Percentiles rank a stretch among this genome's conserved stretches.
Conservation (phyloP, 495 filamentous ascomycete species). For the Trichocladium antarcticum region DNA sequence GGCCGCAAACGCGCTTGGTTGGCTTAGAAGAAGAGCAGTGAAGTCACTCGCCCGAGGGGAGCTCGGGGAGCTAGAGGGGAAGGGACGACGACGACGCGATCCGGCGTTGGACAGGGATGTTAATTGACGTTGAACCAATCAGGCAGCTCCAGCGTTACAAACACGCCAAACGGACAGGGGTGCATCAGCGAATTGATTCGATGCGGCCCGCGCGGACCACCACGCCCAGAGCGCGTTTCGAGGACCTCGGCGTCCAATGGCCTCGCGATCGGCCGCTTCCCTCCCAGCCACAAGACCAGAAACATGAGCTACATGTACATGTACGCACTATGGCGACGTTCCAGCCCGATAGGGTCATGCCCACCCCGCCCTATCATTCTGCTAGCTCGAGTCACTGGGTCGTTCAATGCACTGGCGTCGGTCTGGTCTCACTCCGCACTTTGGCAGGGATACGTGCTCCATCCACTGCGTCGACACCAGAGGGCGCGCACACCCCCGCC, state of each 20-base stretch:
- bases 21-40: too few relatives aligned
- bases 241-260: constrained; percentile 14
- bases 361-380: too few relatives aligned
- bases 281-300: constrained; percentile 11
- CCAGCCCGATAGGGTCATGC: too few relatives aligned
- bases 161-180: constrained; percentile 17
- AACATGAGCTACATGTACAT: constrained; percentile 3
- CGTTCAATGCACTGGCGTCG: too few relatives aligned
- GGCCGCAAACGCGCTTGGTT: too few relatives aligned
- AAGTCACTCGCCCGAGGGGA: too few relatives aligned
- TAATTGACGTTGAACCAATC: constrained; percentile 30
- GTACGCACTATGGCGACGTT: background rate
- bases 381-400: too few relatives aligned
- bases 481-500: constrained; percentile 1
- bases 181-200: constrained; percentile 10
- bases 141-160: constrained; percentile 16
- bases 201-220: constrained; percentile 19
- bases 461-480: constrained; percentile 1
- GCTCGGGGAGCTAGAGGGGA: too few relatives aligned
- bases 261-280: constrained; percentile 5
- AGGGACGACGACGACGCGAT: constrained; percentile 15
- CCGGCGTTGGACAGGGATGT: constrained; percentile 22
- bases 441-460: too few relatives aligned
- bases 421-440: too few relatives aligned
- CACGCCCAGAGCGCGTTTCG: constrained; percentile 20